Conservation (phyloP, 768 basidiomycete genomes). For the Hemileccinum impolitum region DNA sequence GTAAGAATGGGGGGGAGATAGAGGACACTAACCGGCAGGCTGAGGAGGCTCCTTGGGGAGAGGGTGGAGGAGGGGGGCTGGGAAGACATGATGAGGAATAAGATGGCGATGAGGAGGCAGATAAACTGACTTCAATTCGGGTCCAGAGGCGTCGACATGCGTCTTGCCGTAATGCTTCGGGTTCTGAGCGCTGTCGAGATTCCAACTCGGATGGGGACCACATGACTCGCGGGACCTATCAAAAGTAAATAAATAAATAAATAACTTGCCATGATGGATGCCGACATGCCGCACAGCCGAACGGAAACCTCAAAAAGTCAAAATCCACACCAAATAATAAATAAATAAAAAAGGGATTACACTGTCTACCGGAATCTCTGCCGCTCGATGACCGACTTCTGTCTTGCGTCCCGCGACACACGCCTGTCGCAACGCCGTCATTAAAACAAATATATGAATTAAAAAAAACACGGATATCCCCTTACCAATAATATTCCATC, state of each 20-base stretch:
- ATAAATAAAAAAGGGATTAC: too few relatives aligned
- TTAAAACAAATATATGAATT: neutral
- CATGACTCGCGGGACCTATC: neutral
- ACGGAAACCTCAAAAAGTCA: constrained; percentile 13
- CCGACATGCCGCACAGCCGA: constrained; percentile 7
- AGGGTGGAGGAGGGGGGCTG: constrained; percentile 14
- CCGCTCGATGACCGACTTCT: constrained; percentile 76
- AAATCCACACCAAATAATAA: neutral
- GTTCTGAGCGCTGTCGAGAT: constrained; percentile 11
- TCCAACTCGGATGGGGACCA: constrained; percentile 8
- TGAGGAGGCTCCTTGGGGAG: constrained; percentile 32
- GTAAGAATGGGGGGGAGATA: accelerated
- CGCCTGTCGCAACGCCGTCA: constrained; percentile 51
- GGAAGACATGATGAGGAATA: neutral
- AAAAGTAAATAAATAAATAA: neutral
- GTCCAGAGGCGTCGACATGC: neutral
- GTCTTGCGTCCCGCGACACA: constrained; percentile 64
- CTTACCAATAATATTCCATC: constrained; percentile 93
- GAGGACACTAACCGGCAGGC: constrained; percentile 36
- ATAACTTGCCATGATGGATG: neutral
- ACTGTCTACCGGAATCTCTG: constrained; percentile 54
- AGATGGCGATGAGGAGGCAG: neutral
- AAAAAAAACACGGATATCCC: neutral
- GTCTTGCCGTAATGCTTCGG: constrained; percentile 12
- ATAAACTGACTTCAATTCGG: constrained; percentile 15